These are phyloP conservation scores for Antarctomyces pellizariae DNA, from an alignment of 495 filamentous ascomycete genomes.

Conservation along the genomic window DNA sequence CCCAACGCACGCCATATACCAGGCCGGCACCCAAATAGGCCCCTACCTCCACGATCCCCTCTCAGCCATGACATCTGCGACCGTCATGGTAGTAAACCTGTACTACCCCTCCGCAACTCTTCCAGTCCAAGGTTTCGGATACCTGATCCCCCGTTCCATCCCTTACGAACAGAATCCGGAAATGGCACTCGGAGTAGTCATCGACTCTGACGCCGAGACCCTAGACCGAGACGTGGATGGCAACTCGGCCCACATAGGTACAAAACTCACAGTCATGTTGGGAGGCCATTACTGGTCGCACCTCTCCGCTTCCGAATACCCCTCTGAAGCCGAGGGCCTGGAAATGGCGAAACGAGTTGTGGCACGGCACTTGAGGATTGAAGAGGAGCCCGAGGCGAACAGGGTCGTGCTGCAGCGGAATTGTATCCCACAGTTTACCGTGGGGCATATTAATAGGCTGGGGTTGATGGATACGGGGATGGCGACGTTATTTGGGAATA, in stretches of 20 bases:
- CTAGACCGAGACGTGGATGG: conserved; percentile 19
- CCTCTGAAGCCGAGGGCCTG: conserved; percentile 37
- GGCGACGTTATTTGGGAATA: conserved; percentile 29
- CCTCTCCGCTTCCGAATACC: conserved; percentile 19
- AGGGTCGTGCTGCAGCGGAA: conserved; percentile 40
- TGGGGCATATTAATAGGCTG: conserved; percentile 51
- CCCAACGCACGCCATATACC: too few relatives aligned
- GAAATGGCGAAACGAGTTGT: conserved; percentile 44
- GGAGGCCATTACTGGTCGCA: conserved; percentile 83
- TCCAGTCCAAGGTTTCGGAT: conserved; percentile 56
- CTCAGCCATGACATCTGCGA: conserved; percentile 36
- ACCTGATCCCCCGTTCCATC: conserved; percentile 58
- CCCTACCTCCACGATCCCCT: too few relatives aligned
- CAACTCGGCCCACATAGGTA: conserved; percentile 27
- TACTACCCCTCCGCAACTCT: conserved; percentile 46
- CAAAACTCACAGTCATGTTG: conserved; percentile 85
- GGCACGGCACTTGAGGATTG: conserved; percentile 47
- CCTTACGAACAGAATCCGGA: conserved; percentile 57
- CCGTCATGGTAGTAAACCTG: conserved; percentile 79
- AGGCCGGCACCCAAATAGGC: too few relatives aligned
- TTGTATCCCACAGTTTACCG: conserved; percentile 75
- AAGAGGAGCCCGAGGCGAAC: conserved; percentile 26
- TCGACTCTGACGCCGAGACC: conserved; percentile 44
- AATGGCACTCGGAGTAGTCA: conserved; percentile 68
- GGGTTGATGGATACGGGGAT: conserved; percentile 29